Percentiles rank a stretch among this genome's conserved stretches.
Conservation (phyloP, 345 rosid species). For the Eucalyptus rudis region DNA sequence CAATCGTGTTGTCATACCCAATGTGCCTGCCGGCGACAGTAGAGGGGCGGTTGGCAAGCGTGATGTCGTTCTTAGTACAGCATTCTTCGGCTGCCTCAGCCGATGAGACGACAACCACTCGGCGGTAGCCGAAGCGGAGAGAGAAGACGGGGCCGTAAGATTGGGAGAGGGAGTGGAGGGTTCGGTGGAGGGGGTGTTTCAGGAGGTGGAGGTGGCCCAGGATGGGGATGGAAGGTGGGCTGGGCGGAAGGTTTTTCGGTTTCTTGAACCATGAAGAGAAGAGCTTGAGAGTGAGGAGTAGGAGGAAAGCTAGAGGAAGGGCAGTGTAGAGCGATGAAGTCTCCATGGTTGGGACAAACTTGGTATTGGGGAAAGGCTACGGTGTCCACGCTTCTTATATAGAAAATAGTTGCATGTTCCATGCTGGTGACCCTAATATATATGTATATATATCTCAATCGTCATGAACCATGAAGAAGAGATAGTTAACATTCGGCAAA, state of each 20-base stretch:
- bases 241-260: constrained; percentile 23
- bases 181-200: constrained; percentile 19
- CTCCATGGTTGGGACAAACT: neutral
- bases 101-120: constrained; percentile 17
- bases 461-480: no score
- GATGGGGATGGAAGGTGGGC: constrained; percentile 29
- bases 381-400: neutral
- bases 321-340: neutral
- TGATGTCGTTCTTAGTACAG: constrained; percentile 32
- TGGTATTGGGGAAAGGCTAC: no score
- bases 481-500: no score
- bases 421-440: no score
- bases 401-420: neutral
- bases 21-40: constrained; percentile 2
- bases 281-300: neutral
- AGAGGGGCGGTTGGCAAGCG: constrained; percentile 32
- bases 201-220: constrained; percentile 46
- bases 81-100: constrained; percentile 20
- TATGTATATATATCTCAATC: no score
- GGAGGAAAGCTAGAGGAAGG: neutral
- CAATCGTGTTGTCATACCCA: constrained; percentile 19
- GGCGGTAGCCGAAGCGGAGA: constrained; percentile 19
- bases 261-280: neutral
- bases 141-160: constrained; percentile 20
- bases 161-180: constrained; percentile 10